Evolutionary conservation across 1,284 basidiomycete species (phyloP).

Genomic region (Taiwanofungus camphoratus): DNA sequence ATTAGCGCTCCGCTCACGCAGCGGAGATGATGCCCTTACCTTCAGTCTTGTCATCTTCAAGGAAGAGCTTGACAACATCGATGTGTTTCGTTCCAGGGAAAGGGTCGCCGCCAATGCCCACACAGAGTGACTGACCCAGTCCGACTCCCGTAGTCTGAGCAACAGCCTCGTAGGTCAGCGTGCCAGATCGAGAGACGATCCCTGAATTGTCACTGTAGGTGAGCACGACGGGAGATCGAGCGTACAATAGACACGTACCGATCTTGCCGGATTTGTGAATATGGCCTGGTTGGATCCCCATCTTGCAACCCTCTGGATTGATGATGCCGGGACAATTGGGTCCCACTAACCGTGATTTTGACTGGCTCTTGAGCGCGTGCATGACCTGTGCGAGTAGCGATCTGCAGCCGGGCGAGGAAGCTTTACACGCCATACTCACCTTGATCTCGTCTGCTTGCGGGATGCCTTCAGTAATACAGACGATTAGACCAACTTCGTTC

Average conservation of each 20-base stretch:
- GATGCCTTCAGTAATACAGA: constrained; percentile 97
- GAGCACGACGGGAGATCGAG: neutral
- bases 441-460: constrained; percentile 94
- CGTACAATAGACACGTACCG: constrained; percentile 42
- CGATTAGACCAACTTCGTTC: constrained; percentile 93
- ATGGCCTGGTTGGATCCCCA: constrained; percentile 99
- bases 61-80: constrained; percentile 95
- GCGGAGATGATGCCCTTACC: no score
- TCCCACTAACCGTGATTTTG: constrained; percentile 90
- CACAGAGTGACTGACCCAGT: constrained; percentile 93
- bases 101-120: constrained; percentile 98
- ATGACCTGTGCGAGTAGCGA: constrained; percentile 69
- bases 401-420: neutral
- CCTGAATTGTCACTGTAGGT: constrained; percentile 39
- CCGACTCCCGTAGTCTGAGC: constrained; percentile 94
- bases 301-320: constrained; percentile 96
- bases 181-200: constrained; percentile 96
- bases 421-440: constrained; percentile 33
- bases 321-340: constrained; percentile 99
- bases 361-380: constrained; percentile 92
- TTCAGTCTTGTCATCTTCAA: constrained; percentile 90
- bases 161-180: constrained; percentile 90
- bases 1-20: no score
- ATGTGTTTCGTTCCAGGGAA: constrained; percentile 97
- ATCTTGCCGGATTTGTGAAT: constrained; percentile 96